Conservation (phyloP, 1,284 basidiomycete genomes). For the Ustilago lituana region DNA sequence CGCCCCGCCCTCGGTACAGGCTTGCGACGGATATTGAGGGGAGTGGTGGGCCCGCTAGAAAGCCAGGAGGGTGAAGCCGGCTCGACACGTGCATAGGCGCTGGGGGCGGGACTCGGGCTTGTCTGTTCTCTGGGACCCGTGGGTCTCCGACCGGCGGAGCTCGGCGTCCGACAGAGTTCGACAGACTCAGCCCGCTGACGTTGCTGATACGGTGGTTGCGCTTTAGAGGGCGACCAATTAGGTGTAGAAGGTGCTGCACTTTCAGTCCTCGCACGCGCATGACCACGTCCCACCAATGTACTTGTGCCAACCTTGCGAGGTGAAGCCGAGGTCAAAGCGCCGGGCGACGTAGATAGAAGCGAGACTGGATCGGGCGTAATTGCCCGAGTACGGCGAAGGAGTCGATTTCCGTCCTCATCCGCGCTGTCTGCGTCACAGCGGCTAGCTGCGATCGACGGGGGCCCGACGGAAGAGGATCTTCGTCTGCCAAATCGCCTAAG, state of each 20-base stretch:
- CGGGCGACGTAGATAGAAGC: slow-evolving; percentile 21
- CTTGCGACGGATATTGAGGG: slow-evolving; percentile 44
- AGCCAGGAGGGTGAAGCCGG: slow-evolving; percentile 21
- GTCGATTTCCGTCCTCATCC: slow-evolving; percentile 15
- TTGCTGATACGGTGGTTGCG: slow-evolving; percentile 30
- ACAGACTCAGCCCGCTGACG: slow-evolving; percentile 34
- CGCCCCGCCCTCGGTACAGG: slow-evolving; percentile 13
- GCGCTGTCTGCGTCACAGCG: slow-evolving; percentile 24
- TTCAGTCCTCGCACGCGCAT: slow-evolving; percentile 28
- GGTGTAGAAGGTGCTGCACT: slow-evolving; percentile 22
- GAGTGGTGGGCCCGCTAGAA: slow-evolving; percentile 22
- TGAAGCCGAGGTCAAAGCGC: neutral
- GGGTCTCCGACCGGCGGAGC: slow-evolving; percentile 44
- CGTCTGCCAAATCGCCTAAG: slow-evolving; percentile 32
- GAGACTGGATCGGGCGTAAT: slow-evolving; percentile 29
- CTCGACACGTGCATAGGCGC: slow-evolving; percentile 1
- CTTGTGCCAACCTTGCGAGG: slow-evolving; percentile 7
- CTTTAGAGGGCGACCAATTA: slow-evolving; percentile 16
- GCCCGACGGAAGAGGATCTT: slow-evolving; percentile 36
- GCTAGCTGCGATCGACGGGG: slow-evolving; percentile 21
- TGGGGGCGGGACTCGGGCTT: slow-evolving; percentile 24
- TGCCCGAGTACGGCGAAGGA: slow-evolving; percentile 17
- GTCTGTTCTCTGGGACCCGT: slow-evolving; percentile 42
- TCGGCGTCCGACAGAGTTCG: slow-evolving; percentile 41
- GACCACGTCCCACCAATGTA: slow-evolving; percentile 6